Conservation (phyloP, 257 asterid species). For the Solanum phureja region DNA sequence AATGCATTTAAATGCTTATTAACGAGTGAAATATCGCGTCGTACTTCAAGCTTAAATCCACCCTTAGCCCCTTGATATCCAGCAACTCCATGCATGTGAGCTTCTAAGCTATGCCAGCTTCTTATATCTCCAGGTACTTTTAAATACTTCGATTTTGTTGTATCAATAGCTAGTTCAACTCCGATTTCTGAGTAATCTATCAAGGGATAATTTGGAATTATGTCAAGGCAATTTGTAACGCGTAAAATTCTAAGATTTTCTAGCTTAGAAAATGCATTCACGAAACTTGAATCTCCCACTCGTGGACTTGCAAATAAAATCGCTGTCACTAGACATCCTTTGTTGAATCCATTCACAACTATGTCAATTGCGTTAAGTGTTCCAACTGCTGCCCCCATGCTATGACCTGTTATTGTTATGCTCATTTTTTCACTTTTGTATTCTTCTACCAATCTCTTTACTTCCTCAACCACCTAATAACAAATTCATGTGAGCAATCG, state of each 20-base stretch:
- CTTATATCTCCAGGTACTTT: constrained; percentile 6
- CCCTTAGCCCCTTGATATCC: constrained; percentile 16
- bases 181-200: constrained; percentile 11
- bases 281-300: constrained; percentile 25
- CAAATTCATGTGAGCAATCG: background rate
- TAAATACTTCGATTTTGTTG: constrained; percentile 13
- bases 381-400: constrained; percentile 6
- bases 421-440: constrained; percentile 3
- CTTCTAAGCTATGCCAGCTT: constrained; percentile 40
- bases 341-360: constrained; percentile 29
- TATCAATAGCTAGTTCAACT: constrained; percentile 11
- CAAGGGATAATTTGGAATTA: constrained; percentile 26
- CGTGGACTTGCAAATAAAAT: constrained; percentile 29
- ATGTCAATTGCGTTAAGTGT: constrained; percentile 4
- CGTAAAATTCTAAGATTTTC: constrained; percentile 25
- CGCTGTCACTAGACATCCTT: constrained; percentile 28
- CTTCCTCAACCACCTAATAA: background rate
- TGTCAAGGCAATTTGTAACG: constrained; percentile 14
- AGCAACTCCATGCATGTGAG: constrained; percentile 35
- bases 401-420: constrained; percentile 3
- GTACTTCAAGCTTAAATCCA: constrained; percentile 7
- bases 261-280: background rate
- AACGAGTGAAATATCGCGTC: constrained; percentile 30
- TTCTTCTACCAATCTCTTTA: background rate
- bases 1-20: constrained; percentile 47